A percentile compares a stretch with the other conserved stretches of the same genome.
Conservation (phyloP, 192 early-diverging fungal genomes). For the Spizellomyces sp. region DNA sequence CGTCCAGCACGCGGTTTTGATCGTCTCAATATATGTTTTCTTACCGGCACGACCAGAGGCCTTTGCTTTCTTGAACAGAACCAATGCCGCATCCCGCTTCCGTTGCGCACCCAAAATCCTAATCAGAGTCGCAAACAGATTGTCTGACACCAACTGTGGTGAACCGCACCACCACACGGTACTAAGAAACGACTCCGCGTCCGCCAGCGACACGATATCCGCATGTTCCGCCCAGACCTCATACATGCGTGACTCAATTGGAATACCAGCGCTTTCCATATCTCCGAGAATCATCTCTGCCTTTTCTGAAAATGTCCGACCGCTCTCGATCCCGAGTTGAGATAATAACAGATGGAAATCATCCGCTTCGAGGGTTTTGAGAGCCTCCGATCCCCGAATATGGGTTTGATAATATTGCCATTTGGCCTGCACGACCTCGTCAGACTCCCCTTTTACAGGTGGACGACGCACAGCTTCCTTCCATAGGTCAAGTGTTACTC, state of each 20-base stretch:
- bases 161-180: constrained; percentile 23
- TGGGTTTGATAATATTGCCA: not conserved
- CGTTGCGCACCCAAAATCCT: constrained; percentile 3
- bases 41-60: not conserved
- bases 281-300: constrained; percentile 8
- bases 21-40: not conserved
- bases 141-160: constrained; percentile 9
- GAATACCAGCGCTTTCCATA: constrained; percentile 8
- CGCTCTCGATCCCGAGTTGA: not conserved
- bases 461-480: too few species aligned
- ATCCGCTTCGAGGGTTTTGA: not conserved
- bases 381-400: not conserved
- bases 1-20: not conserved
- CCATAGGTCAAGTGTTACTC: too few species aligned
- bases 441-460: too few species aligned
- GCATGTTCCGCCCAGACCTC: constrained; percentile 17
- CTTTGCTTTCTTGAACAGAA: not conserved
- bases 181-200: constrained; percentile 18
- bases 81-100: not conserved
- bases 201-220: constrained; percentile 6
- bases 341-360: not conserved
- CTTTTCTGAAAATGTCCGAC: not conserved
- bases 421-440: not conserved
- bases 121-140: constrained; percentile 16
- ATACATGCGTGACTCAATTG: constrained; percentile 2